phyloP scores from a whole-genome alignment of 352 stramenopile genomes.

The Pythium insidiosum region DNA sequence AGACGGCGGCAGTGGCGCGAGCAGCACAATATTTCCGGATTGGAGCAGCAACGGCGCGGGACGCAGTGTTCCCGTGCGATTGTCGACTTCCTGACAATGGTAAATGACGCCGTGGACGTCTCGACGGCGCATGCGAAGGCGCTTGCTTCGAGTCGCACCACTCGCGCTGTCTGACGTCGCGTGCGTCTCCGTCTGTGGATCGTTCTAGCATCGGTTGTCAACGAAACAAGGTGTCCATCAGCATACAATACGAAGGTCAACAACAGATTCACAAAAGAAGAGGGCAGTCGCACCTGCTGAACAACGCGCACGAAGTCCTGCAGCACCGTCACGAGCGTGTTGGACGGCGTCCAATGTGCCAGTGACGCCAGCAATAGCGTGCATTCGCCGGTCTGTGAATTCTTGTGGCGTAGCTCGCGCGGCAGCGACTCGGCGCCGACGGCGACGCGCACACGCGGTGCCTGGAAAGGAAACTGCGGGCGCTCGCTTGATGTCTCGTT shows the following conservation, averaged over 20 bases:
- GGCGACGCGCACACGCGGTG: slow-evolving; percentile 36
- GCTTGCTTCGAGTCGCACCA: slow-evolving; percentile 3
- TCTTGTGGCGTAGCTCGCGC: slow-evolving; percentile 26
- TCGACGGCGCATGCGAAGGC: slow-evolving; percentile 57
- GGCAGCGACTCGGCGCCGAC: slow-evolving; percentile 44
- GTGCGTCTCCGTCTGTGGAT: slow-evolving; percentile 23
- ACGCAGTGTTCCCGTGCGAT: slow-evolving; percentile 40
- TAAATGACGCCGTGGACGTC: slow-evolving; percentile 65
- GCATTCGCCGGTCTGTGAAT: slow-evolving; percentile 13
- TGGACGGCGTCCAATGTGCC: slow-evolving; percentile 67
- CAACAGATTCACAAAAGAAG: no score
- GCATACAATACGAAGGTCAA: no score
- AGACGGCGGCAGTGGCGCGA: slow-evolving; percentile 11
- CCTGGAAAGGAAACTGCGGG: slow-evolving; percentile 51
- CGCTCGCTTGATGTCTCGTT: not conserved
- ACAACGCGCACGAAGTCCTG: slow-evolving; percentile 57
- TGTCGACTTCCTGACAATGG: slow-evolving; percentile 60
- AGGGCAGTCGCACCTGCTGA: slow-evolving; percentile 42
- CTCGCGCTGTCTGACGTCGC: slow-evolving; percentile 16
- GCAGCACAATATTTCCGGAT: slow-evolving; percentile 51
- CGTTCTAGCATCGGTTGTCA: slow-evolving; percentile 9
- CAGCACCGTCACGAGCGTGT: slow-evolving; percentile 63
- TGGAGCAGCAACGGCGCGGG: slow-evolving; percentile 62
- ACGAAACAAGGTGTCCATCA: slow-evolving; percentile 7
- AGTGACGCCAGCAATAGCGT: slow-evolving; percentile 42